Conservation (phyloP, 192 early-diverging fungal genomes). For the Coemansia sp. region DNA sequence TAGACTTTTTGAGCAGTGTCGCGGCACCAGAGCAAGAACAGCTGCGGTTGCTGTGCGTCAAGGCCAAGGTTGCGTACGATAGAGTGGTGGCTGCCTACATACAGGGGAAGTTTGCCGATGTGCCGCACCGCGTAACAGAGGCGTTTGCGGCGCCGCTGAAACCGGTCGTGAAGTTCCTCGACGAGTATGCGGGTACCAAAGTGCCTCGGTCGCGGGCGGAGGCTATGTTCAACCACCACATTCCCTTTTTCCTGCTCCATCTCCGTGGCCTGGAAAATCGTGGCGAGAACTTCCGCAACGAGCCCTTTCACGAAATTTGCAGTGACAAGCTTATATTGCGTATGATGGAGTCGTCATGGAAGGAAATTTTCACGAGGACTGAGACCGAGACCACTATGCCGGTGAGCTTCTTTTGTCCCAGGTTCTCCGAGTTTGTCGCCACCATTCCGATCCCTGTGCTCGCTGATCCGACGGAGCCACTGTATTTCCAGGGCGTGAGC, state of each 20-base stretch:
- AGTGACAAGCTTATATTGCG: not conserved
- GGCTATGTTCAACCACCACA: slow-evolving; percentile 7
- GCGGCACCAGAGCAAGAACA: slow-evolving; percentile 35
- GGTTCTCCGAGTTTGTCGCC: slow-evolving; percentile 13
- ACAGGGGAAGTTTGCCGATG: not conserved
- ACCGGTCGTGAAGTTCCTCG: slow-evolving; percentile 12
- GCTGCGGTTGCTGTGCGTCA: slow-evolving; percentile 21
- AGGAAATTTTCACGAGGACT: slow-evolving; percentile 18
- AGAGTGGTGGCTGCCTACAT: slow-evolving; percentile 9
- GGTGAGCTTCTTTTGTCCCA: slow-evolving; percentile 13
- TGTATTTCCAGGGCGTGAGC: slow-evolving; percentile 25
- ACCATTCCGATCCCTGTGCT: slow-evolving; percentile 42
- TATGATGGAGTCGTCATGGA: slow-evolving; percentile 21
- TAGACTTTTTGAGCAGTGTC: slow-evolving; percentile 7
- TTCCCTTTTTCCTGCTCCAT: slow-evolving; percentile 12
- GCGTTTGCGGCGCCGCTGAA: slow-evolving; percentile 9
- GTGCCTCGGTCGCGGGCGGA: slow-evolving; percentile 10
- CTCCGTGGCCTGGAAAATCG: too few species aligned
- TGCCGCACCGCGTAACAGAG: not conserved
- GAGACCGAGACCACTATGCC: too few species aligned
- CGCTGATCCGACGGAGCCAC: slow-evolving; percentile 21
- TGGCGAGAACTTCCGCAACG: too few species aligned
- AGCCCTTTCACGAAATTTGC: not conserved
- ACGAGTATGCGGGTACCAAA: slow-evolving; percentile 9
- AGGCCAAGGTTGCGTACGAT: slow-evolving; percentile 22